Evolutionary conservation across 371 early-diverging fungal species (phyloP).

Genomic region (Mortierella sp.): DNA sequence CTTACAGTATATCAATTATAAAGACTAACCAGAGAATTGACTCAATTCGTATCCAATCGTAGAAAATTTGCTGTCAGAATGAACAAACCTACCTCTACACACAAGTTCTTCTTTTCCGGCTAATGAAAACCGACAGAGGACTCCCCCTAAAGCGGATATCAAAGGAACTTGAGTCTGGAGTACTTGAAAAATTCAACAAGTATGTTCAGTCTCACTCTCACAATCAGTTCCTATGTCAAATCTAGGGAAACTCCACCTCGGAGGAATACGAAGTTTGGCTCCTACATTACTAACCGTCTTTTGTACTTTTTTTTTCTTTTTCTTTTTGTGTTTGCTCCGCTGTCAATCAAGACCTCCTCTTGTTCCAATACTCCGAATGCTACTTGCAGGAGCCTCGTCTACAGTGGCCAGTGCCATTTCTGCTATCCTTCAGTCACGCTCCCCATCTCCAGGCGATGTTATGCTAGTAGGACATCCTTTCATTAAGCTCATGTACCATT

Average conservation of each 20-base stretch:
- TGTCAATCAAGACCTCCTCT: conserved; percentile 56
- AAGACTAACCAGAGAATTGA: too few species aligned
- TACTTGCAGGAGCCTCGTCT: conserved; percentile 59
- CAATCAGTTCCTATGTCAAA: neutral
- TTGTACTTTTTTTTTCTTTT: neutral
- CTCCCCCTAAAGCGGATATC: conserved; percentile 64
- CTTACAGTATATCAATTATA: too few species aligned
- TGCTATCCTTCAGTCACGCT: conserved; percentile 62
- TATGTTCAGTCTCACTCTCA: neutral
- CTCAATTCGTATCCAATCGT: neutral
- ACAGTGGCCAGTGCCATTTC: conserved; percentile 63
- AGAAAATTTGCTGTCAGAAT: conserved; percentile 72
- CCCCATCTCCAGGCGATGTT: conserved; percentile 74
- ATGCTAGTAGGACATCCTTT: conserved; percentile 55
- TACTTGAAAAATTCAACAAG: conserved; percentile 52
- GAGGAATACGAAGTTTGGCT: too few species aligned
- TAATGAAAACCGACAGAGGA: conserved; percentile 62
- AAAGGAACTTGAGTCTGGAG: conserved; percentile 69
- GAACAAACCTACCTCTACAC: conserved; percentile 77
- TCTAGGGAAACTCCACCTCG: too few species aligned
- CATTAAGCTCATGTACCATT: too few species aligned
- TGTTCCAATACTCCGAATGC: conserved; percentile 61
- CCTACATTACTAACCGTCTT: too few species aligned
- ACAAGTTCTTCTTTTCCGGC: conserved; percentile 64
- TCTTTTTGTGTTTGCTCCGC: neutral